Percentiles rank a stretch among this genome's conserved stretches.
These are phyloP conservation scores for Hebeloma cylindrosporum DNA, from an alignment of 768 basidiomycete genomes.

Conservation along the genomic window DNA sequence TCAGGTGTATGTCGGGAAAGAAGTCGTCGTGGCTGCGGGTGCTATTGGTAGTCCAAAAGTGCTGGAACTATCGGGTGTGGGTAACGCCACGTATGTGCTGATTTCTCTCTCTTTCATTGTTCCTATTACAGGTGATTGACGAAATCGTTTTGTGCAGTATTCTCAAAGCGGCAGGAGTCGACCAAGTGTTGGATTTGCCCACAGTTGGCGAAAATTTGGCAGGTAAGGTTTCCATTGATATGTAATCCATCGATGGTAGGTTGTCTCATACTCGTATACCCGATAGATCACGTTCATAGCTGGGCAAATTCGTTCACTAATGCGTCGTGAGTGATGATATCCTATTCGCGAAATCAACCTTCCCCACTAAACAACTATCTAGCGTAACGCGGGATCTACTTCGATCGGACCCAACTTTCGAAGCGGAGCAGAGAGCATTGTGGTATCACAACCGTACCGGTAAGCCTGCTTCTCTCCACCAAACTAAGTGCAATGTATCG, in stretches of 20 bases:
- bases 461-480: not conserved
- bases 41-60: slow-evolving; percentile 39
- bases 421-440: slow-evolving; percentile 22
- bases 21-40: slow-evolving; percentile 54
- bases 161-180: slow-evolving; percentile 44
- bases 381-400: slow-evolving; percentile 31
- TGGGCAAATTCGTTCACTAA: slow-evolving; percentile 35
- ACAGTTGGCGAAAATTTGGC: slow-evolving; percentile 48
- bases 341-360: not conserved
- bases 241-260: not conserved
- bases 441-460: slow-evolving; percentile 34
- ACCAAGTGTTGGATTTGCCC: slow-evolving; percentile 41
- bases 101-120: not conserved
- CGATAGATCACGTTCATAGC: slow-evolving; percentile 32
- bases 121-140: no score
- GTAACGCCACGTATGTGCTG: slow-evolving; percentile 31
- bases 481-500: not conserved
- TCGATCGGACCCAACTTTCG: slow-evolving; percentile 22
- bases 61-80: slow-evolving; percentile 33
- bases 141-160: slow-evolving; percentile 31
- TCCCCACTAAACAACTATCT: not conserved
- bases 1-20: slow-evolving; percentile 34
- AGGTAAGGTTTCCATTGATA: slow-evolving; percentile 19
- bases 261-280: not conserved
- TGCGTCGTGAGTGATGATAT: slow-evolving; percentile 21